Evolutionary conservation across 306 rosid genomes (phyloP).

Genomic region (Cucurbita ficifolia): DNA sequence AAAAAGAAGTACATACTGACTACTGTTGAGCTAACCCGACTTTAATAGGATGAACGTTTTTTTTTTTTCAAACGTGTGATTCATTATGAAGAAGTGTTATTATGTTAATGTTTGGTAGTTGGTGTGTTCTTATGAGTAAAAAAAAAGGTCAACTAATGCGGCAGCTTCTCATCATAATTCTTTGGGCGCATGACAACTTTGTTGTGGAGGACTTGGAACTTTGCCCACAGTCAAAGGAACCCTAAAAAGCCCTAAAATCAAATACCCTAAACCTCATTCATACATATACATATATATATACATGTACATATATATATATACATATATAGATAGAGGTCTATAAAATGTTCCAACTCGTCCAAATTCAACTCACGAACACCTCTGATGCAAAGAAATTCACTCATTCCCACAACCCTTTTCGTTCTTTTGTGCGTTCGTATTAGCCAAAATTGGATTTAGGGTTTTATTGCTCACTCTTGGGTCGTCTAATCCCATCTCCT

Average conservation of each 20-base stretch:
- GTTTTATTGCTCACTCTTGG: not conserved
- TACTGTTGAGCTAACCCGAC: too few relatives aligned
- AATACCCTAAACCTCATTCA: not conserved
- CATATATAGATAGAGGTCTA: too few relatives aligned
- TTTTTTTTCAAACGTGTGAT: not conserved
- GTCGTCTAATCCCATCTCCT: not conserved
- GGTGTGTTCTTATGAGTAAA: not conserved
- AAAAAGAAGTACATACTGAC: too few relatives aligned
- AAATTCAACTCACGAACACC: too few relatives aligned
- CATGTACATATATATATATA: too few relatives aligned
- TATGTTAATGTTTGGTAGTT: not conserved
- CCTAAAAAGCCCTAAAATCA: not conserved
- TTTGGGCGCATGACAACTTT: not conserved
- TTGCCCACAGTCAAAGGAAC: not conserved
- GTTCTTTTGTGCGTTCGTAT: not conserved
- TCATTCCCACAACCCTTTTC: not conserved
- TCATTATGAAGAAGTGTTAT: not conserved
- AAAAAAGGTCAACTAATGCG: conserved; percentile 4
- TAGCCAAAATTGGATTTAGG: not conserved
- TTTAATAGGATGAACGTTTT: too few relatives aligned
- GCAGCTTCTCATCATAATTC: not conserved
- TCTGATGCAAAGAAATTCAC: not conserved
- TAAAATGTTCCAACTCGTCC: too few relatives aligned
- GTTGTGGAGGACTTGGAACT: not conserved
- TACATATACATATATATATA: too few relatives aligned